Base-by-base conservation (phyloP, 768 basidiomycete species). In the Leccinum uliginosum region DNA sequence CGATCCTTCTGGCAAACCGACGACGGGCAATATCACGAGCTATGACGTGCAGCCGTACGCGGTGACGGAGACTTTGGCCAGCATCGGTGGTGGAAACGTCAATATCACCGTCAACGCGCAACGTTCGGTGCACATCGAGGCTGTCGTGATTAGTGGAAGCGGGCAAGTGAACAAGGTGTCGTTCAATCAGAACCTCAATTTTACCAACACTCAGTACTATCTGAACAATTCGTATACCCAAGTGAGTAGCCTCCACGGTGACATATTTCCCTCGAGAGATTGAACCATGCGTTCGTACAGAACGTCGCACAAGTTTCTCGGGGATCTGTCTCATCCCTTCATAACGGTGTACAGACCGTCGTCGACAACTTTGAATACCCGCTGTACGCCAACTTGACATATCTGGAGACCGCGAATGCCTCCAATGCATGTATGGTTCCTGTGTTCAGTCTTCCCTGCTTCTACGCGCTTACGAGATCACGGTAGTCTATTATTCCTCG, bases 11-110 rank as follows among this genome's bases (percentile, higher is more conserved):
- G 71, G 75, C 1, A 73, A 74, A 64, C 86, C 76, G 4, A 91
- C 90, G 3, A 88, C 82, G 1, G 90, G 90, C 27, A 78, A 74
- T 27, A 88, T 91, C 56, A 83, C 78, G 0, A 62, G 64, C 9
- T 86, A 89, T 62, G 70, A 78, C 17, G 87, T 75, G 29, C 70
- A 81, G 11, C 80, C 80, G 0, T 89, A 83, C 60, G 84, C 87
- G 3, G 57, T 70, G 43, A 75, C 84, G 4, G 76, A 67, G 21
- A 80, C 75, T 1, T 76, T 75, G 12, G 86, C 75, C 14, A 82
- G 57, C 69, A 62, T 66, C 52, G 75, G 55, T 63, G 67, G 59
- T 14, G 76, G 76, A 32, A 80, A 84, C 62, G 74, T 88, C 26
- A 78, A 79, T 55, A 75, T 91, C 45, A 85, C 83, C 0, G 84